Percentiles rank a stretch among this genome's conserved stretches.
Evolutionary conservation across 2,329 filamentous ascomycete species (phyloP).

Genomic region (Scleromitrula shiraiana): DNA sequence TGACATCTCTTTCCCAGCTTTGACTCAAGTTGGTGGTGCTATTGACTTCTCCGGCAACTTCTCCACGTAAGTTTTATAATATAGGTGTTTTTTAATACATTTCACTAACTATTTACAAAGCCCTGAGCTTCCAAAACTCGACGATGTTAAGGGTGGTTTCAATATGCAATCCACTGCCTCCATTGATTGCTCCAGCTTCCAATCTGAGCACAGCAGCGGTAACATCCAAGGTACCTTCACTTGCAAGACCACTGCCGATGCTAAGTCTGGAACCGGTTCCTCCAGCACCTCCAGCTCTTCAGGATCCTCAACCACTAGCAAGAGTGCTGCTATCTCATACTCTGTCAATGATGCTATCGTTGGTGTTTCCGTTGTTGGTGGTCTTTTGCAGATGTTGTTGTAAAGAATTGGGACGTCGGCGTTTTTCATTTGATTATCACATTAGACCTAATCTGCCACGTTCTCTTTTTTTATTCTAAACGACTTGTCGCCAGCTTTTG

Average conservation of each 20-base stretch:
- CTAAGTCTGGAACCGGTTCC: slow-evolving; percentile 28
- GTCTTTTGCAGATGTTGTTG: slow-evolving; percentile 37
- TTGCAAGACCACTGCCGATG: slow-evolving; percentile 31
- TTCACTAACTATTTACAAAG: slow-evolving; percentile 38
- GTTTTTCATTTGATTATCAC: slow-evolving; percentile 30
- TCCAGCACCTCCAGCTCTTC: slow-evolving; percentile 24
- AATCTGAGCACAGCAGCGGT: slow-evolving; percentile 24
- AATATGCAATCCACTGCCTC: slow-evolving; percentile 39
- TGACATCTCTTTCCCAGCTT: slow-evolving; percentile 58
- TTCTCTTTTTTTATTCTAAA: slow-evolving; percentile 26
- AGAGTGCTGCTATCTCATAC: slow-evolving; percentile 33
- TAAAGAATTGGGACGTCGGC: slow-evolving; percentile 32
- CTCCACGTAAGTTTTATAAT: slow-evolving; percentile 53
- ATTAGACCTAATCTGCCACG: slow-evolving; percentile 31
- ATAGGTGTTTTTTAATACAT: neutral
- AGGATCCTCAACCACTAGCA: slow-evolving; percentile 25
- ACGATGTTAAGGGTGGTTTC: slow-evolving; percentile 64
- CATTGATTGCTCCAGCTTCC: slow-evolving; percentile 25
- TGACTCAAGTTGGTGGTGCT: slow-evolving; percentile 68
- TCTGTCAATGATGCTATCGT: slow-evolving; percentile 31
- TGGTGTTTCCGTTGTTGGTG: slow-evolving; percentile 37
- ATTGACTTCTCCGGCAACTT: slow-evolving; percentile 83
- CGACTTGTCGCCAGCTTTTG: slow-evolving; percentile 17
- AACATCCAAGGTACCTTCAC: slow-evolving; percentile 40
- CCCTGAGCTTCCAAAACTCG: slow-evolving; percentile 58